Evolutionary conservation across 73 alveolate species (phyloP), one percentile per base, ranked within the genome.

Genomic region (Paramecium tetraurelia): DNA sequence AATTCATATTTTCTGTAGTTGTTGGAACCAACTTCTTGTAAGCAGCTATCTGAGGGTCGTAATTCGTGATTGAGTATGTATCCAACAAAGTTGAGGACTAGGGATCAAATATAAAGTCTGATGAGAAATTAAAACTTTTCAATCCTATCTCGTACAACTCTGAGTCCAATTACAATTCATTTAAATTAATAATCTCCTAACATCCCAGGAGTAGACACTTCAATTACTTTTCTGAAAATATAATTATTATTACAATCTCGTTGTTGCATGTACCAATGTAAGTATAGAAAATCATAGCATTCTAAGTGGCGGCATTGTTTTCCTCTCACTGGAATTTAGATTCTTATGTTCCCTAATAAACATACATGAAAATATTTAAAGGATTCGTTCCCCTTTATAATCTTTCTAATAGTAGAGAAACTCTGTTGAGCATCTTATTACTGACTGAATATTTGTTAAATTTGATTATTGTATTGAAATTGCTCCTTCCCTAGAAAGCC

Each of bases 251-350:
- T 63, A 63, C 84, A 31, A 63, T 63, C 84, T 14, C 46, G 8
- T 24, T 27, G 31, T 63, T 27, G 11, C 84, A 63, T 63, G 24
- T 31, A 63, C 84, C 84, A 63, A 6, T 63, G 10, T 20, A 80
- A 35, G 24, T 48, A 80, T 3, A 80, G 50, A 14, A 80, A 80
- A 80, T 80, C 90, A 46, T 80, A 80, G 9, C 70, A 41, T 48
- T 80, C 90, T 18, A 80, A 22, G 46, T 80, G 90, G 11, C 57
- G 43, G 1, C 90, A 80, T 14, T 80, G 24, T 11, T 43, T 35
- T 40, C 90, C 75, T 48, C 90, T 80, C 3, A 80, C 90, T 10
- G 90, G 90, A 24, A 80, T 80, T 20, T 22, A 7, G 6, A 46
- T 63, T 48, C 75, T 80, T 10, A 48, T 43, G 11, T 41, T 20